Conservation (phyloP, 495 filamentous ascomycete species). For the Melanomma pulvis-pyrius region DNA sequence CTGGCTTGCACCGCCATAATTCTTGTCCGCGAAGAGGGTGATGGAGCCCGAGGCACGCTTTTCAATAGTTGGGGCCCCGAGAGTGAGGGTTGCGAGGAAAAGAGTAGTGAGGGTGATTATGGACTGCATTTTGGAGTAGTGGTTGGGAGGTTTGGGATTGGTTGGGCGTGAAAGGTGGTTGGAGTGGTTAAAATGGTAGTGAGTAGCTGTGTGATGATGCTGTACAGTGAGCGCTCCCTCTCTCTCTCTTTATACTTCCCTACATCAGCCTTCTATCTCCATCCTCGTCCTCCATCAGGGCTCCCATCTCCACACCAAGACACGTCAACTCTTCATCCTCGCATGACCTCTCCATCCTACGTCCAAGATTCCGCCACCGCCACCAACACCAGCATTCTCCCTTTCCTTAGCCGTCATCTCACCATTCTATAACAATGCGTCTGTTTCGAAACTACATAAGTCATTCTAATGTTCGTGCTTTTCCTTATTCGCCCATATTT, state of each 20-base stretch:
- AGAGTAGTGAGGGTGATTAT: not conserved
- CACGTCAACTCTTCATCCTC: not conserved
- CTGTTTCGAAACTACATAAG: not conserved
- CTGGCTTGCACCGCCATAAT: not conserved
- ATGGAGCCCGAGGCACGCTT: constrained; percentile 17
- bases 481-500: too few species aligned
- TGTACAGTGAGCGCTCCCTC: not conserved
- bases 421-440: too few species aligned
- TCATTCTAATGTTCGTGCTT: not conserved
- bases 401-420: too few species aligned
- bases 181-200: not conserved
- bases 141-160: constrained; percentile 1
- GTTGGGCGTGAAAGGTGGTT: not conserved
- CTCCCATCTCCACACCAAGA: too few species aligned
- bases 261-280: not conserved
- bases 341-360: not conserved
- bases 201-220: constrained; percentile 1
- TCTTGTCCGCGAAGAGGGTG: constrained; percentile 5
- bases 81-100: not conserved
- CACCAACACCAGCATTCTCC: not conserved
- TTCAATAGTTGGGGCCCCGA: constrained; percentile 1
- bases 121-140: constrained; percentile 7
- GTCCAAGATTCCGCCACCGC: not conserved
- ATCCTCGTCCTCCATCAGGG: too few species aligned
- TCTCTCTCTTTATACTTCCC: not conserved